These are phyloP conservation scores for Fonsecaea pedrosoi DNA, from an alignment of 2,329 filamentous ascomycete genomes.

Conservation along the genomic window DNA sequence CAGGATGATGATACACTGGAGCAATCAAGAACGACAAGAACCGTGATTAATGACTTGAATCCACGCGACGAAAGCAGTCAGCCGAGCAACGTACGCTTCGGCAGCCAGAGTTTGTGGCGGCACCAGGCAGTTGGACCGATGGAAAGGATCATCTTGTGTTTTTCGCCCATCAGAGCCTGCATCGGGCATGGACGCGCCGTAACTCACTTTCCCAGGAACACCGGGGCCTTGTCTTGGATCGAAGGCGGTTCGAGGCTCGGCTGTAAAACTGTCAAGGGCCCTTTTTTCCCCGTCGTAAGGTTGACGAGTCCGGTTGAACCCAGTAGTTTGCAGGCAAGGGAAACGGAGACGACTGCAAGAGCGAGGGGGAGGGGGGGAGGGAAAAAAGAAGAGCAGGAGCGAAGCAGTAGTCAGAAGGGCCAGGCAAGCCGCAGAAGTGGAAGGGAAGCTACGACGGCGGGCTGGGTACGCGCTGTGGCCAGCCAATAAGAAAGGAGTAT, in stretches of 20 bases:
- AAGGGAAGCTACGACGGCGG: slow-evolving; percentile 35
- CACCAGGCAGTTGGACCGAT: slow-evolving; percentile 32
- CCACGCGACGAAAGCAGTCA: slow-evolving; percentile 33
- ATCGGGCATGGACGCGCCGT: slow-evolving; percentile 22
- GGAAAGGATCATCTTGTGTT: slow-evolving; percentile 34
- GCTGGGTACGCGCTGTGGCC: slow-evolving; percentile 28
- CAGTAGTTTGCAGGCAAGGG: slow-evolving; percentile 21
- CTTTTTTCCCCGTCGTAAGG: slow-evolving; percentile 21
- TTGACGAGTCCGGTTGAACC: slow-evolving; percentile 28
- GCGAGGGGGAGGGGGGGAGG: background rate
- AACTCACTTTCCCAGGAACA: slow-evolving; percentile 18
- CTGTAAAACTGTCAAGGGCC: slow-evolving; percentile 29
- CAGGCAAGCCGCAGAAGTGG: slow-evolving; percentile 37
- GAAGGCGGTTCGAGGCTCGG: slow-evolving; percentile 40
- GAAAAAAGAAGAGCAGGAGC: slow-evolving; percentile 23
- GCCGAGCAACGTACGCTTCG: slow-evolving; percentile 33
- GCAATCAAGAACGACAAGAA: slow-evolving; percentile 33
- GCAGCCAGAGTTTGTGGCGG: slow-evolving; percentile 36
- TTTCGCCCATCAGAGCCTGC: slow-evolving; percentile 28
- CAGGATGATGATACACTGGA: slow-evolving; percentile 24
- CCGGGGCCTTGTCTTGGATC: slow-evolving; percentile 39
- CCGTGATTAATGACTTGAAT: slow-evolving; percentile 25
- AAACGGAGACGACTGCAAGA: slow-evolving; percentile 21
- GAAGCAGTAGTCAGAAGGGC: slow-evolving; percentile 30
- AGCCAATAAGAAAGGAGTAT: slow-evolving; percentile 30